A percentile compares a stretch with the other conserved stretches of the same genome.
phyloP scores from a whole-genome alignment of 495 filamentous ascomycete genomes.

The Tuber indicum region DNA sequence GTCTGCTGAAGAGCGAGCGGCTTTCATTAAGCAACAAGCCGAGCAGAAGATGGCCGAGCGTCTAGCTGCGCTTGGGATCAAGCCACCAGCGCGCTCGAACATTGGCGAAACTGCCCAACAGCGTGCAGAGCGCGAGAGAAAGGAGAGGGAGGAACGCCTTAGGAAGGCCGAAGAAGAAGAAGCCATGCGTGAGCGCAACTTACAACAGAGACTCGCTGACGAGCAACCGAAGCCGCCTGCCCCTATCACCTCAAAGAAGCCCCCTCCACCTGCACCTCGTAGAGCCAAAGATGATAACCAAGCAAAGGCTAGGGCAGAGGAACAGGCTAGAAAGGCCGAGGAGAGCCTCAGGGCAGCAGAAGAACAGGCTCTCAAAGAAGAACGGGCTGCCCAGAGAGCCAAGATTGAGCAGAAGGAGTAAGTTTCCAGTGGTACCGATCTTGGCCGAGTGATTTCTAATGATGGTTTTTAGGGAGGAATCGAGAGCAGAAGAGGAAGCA shows the following conservation, averaged over 20 bases:
- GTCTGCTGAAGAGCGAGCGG: constrained; percentile 85
- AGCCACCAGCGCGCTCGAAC: constrained; percentile 60
- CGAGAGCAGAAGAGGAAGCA: constrained; percentile 67
- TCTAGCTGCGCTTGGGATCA: constrained; percentile 86
- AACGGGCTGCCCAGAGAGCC: constrained; percentile 71
- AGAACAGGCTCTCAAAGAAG: constrained; percentile 47
- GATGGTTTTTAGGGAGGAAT: constrained; percentile 59
- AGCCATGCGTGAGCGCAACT: constrained; percentile 76
- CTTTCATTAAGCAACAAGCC: constrained; percentile 93
- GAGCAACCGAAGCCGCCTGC: constrained; percentile 65
- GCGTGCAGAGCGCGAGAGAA: constrained; percentile 78
- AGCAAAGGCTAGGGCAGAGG: constrained; percentile 50
- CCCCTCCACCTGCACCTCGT: constrained; percentile 77
- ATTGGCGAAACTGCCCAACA: constrained; percentile 71
- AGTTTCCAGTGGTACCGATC: constrained; percentile 44
- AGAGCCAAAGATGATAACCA: constrained; percentile 63
- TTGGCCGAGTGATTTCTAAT: constrained; percentile 36
- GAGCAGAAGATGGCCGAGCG: constrained; percentile 97
- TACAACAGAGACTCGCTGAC: constrained; percentile 75
- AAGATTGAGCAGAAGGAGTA: constrained; percentile 78
- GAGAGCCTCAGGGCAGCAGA: constrained; percentile 54
- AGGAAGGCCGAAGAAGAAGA: constrained; percentile 93
- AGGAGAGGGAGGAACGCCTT: constrained; percentile 76
- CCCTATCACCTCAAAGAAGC: constrained; percentile 58
- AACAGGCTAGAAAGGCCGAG: constrained; percentile 48